These are phyloP conservation scores for Colletotrichum paranaense DNA, from an alignment of 2,329 filamentous ascomycete species.

Conservation along the genomic window DNA sequence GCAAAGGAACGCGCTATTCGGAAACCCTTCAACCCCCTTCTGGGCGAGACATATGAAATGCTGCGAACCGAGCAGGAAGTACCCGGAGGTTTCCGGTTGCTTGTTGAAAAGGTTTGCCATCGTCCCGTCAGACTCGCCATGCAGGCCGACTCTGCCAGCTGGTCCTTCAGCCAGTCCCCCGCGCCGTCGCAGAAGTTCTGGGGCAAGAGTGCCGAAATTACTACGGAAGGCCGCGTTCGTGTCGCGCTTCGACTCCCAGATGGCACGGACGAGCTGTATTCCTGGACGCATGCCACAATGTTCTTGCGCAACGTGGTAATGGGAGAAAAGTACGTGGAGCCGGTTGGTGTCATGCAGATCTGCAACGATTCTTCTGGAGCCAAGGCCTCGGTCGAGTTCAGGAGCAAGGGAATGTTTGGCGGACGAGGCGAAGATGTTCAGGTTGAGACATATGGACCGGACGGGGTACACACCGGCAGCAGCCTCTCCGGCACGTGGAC, in stretches of 20 bases:
- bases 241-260: conserved; percentile 76
- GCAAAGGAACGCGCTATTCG: conserved; percentile 92
- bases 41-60: conserved; percentile 95
- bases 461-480: conserved; percentile 73
- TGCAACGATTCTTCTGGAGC: conserved; percentile 85
- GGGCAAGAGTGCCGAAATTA: conserved; percentile 96
- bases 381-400: conserved; percentile 90
- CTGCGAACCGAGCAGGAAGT: conserved; percentile 83
- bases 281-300: conserved; percentile 87
- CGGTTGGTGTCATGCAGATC: conserved; percentile 89
- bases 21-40: conserved; percentile 96
- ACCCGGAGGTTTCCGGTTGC: conserved; percentile 81
- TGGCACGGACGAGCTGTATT: conserved; percentile 82
- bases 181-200: conserved; percentile 97
- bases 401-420: conserved; percentile 96
- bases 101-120: conserved; percentile 97
- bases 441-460: conserved; percentile 76
- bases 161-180: conserved; percentile 89
- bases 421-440: conserved; percentile 91
- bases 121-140: conserved; percentile 92
- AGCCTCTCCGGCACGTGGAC: conserved; percentile 90
- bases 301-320: conserved; percentile 97
- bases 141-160: conserved; percentile 87
- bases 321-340: conserved; percentile 97
- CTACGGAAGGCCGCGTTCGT: conserved; percentile 88